Evolutionary conservation across 768 basidiomycete genomes (phyloP), one percentile per base, ranked within the genome.

Genomic region (Termitomyces sp.): DNA sequence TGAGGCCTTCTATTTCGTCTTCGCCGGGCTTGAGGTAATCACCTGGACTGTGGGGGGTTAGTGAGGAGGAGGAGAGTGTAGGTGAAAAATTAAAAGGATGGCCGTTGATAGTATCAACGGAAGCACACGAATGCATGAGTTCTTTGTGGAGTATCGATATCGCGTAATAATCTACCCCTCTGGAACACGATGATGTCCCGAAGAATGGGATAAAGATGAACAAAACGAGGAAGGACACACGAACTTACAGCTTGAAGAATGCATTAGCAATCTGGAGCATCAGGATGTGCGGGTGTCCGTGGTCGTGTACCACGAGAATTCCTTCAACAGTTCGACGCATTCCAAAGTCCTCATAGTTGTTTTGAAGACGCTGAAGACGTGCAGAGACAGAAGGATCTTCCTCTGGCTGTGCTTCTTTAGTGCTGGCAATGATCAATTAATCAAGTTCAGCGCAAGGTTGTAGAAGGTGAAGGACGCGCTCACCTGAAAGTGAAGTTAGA

Each of bases 201-300:
- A n/a, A n/a, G n/a, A n/a, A n/a, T n/a, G n/a, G n/a, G n/a, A n/a
- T n/a, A n/a, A n/a, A n/a, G n/a, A n/a, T n/a, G n/a, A n/a, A n/a
- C n/a, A n/a, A n/a, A n/a, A n/a, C n/a, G n/a, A n/a, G n/a, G n/a
- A n/a, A n/a, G n/a, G n/a, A n/a, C n/a, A n/a, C n/a, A n/a, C n/a
- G 22, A n/a, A 76, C 89, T 64, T 63, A 94, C 93, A 99, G 84
- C 71, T 98, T 98, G 81, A 98, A 98, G 72, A 98, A 99, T 15
- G 94, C 94, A 69, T 97, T 98, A 20, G 95, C 97, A 66, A 99
- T 97, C 67, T 98, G 97, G 5, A 98, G 82, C 88, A 98, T 94
- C 60, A 99, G 84, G 57, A 98, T 93, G 65, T 99, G 96, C 1
- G 96, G 95, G 65, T 96, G 93, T 0, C 95, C 96, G 62, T 98